Percentiles rank a stretch among this genome's conserved stretches.
These are phyloP conservation scores for Solanum okadae DNA, from an alignment of 257 asterid species.

Conservation along the genomic window DNA sequence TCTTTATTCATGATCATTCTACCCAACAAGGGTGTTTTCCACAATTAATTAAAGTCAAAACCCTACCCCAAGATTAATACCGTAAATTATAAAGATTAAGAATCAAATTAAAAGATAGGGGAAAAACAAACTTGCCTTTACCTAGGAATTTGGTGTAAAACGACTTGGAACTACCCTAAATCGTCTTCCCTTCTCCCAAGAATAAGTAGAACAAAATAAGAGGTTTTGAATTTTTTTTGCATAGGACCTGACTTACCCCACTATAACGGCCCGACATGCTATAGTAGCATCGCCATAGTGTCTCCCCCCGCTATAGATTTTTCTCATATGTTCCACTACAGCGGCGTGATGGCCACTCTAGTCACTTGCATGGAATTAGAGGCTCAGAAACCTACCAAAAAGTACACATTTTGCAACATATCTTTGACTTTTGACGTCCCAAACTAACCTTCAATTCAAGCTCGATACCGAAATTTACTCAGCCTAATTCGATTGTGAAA, in stretches of 20 bases:
- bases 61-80: neutral
- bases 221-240: neutral
- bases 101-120: no score
- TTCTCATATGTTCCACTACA: neutral
- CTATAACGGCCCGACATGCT: neutral
- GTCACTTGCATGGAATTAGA: neutral
- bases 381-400: neutral
- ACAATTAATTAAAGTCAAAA: no score
- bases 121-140: neutral
- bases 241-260: neutral
- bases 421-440: neutral
- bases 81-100: neutral
- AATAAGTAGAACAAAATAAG: no score
- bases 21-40: no score
- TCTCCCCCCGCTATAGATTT: neutral
- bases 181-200: neutral
- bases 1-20: no score
- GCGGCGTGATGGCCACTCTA: neutral
- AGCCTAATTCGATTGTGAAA: neutral
- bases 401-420: neutral
- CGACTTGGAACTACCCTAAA: neutral
- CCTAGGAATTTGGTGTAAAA: no score
- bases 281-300: neutral
- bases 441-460: neutral
- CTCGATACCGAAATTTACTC: neutral